These are phyloP conservation scores for Dendrobium nobile DNA, from an alignment of 106 monocot species.

Conservation along the genomic window DNA sequence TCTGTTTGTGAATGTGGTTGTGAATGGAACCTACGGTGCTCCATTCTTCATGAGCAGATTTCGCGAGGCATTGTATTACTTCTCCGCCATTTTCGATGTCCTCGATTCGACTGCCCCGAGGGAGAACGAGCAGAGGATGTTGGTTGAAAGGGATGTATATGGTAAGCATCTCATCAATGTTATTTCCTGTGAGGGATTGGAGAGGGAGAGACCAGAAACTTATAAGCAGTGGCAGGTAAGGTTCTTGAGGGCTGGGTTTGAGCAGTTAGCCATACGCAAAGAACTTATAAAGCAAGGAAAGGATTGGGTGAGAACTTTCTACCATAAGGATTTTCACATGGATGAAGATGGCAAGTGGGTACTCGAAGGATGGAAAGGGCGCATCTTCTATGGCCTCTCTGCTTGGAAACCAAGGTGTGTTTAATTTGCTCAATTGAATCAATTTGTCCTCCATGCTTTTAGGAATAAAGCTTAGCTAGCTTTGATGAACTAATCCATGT, in stretches of 20 bases:
- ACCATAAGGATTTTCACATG: conserved; percentile 43
- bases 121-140: conserved; percentile 31
- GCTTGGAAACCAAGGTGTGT: conserved; percentile 30
- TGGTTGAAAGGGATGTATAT: conserved; percentile 37
- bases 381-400: conserved; percentile 33
- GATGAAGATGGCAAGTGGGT: conserved; percentile 39
- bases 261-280: conserved; percentile 16
- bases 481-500: too few species aligned
- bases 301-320: conserved; percentile 24
- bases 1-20: conserved; percentile 36
- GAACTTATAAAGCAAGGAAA: conserved; percentile 26
- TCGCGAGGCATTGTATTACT: conserved; percentile 42
- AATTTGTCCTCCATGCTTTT: too few species aligned
- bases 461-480: too few species aligned
- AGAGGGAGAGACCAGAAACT: conserved; percentile 59
- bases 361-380: conserved; percentile 55
- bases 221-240: conserved; percentile 56
- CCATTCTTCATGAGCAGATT: conserved; percentile 55
- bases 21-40: conserved; percentile 40
- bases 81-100: conserved; percentile 43
- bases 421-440: too few species aligned
- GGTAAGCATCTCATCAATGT: conserved; percentile 27
- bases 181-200: conserved; percentile 46
- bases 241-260: conserved; percentile 42
- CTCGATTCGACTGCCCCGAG: conserved; percentile 25